phyloP scores from a whole-genome alignment of 1,284 basidiomycete species.

The Pseudozyma sp. region DNA sequence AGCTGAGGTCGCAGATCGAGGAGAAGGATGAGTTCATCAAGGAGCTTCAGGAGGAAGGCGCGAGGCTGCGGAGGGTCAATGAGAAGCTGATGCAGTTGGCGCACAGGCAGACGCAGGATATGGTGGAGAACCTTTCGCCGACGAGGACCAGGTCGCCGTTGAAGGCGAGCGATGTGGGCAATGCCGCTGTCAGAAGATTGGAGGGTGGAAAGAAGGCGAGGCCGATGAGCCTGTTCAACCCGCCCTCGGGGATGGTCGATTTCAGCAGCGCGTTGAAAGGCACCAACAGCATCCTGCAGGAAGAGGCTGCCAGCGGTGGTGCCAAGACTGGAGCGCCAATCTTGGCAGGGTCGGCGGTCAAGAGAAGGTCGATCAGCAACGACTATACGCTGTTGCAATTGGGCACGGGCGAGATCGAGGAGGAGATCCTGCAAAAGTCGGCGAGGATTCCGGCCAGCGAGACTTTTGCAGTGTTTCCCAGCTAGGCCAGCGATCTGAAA shows the following conservation, averaged over 20 bases:
- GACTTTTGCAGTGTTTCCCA: slow-evolving; percentile 31
- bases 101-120: slow-evolving; percentile 48
- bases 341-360: neutral
- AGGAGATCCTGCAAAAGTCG: slow-evolving; percentile 24
- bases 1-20: slow-evolving; percentile 22
- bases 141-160: neutral
- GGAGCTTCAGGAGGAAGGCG: slow-evolving; percentile 47
- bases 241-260: neutral
- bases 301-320: no score
- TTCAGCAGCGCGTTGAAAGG: neutral
- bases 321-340: no score
- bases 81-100: slow-evolving; percentile 50
- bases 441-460: slow-evolving; percentile 23
- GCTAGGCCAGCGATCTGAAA: no score
- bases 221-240: slow-evolving; percentile 41
- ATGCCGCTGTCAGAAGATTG: slow-evolving; percentile 7
- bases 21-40: slow-evolving; percentile 55
- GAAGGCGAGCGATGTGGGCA: slow-evolving; percentile 1
- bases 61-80: slow-evolving; percentile 41
- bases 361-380: slow-evolving; percentile 35
- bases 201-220: slow-evolving; percentile 4
- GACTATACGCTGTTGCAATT: slow-evolving; percentile 36
- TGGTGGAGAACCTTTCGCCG: slow-evolving; percentile 44
- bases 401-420: slow-evolving; percentile 31
- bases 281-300: no score